Conservation (phyloP, 495 filamentous ascomycete species). For the Trichoderma asperelloides region DNA sequence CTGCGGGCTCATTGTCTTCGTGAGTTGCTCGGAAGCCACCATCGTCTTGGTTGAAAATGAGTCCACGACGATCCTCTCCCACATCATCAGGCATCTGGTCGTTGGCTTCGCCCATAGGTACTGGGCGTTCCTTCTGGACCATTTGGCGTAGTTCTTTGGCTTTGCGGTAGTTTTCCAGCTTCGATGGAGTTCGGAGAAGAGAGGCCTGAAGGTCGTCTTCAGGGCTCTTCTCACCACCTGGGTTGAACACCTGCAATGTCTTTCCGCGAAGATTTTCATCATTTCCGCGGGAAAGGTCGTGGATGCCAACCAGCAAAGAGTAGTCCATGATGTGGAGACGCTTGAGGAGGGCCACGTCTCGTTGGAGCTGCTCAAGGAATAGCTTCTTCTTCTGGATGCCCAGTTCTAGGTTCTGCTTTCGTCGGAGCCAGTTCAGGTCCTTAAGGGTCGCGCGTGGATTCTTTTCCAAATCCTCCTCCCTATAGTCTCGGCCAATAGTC, state of each 20-base stretch:
- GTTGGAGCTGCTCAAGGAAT: constrained; percentile 81
- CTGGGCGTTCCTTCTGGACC: constrained; percentile 83
- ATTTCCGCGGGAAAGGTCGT: constrained; percentile 81
- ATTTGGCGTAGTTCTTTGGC: constrained; percentile 85
- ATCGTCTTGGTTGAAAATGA: constrained; percentile 85
- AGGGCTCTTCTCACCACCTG: constrained; percentile 58
- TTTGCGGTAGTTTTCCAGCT: constrained; percentile 85
- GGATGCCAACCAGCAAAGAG: constrained; percentile 87
- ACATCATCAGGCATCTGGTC: constrained; percentile 82
- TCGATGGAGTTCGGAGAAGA: constrained; percentile 86
- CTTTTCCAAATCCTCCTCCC: constrained; percentile 74
- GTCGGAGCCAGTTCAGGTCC: constrained; percentile 91
- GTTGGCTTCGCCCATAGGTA: constrained; percentile 78
- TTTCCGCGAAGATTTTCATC: constrained; percentile 94
- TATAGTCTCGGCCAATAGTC: constrained; percentile 84
- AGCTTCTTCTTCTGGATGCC: constrained; percentile 75
- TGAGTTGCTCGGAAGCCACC: constrained; percentile 91
- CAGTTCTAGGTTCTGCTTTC: constrained; percentile 76
- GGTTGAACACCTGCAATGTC: constrained; percentile 90
- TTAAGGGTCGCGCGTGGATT: constrained; percentile 93
- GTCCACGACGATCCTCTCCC: constrained; percentile 38
- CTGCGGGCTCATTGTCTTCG: constrained; percentile 72
- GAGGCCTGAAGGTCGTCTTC: constrained; percentile 43
- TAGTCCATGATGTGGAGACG: constrained; percentile 97
- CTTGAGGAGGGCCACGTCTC: constrained; percentile 79